Base-by-base conservation (phyloP, 306 rosid species). In the Cucumis sativus region DNA sequence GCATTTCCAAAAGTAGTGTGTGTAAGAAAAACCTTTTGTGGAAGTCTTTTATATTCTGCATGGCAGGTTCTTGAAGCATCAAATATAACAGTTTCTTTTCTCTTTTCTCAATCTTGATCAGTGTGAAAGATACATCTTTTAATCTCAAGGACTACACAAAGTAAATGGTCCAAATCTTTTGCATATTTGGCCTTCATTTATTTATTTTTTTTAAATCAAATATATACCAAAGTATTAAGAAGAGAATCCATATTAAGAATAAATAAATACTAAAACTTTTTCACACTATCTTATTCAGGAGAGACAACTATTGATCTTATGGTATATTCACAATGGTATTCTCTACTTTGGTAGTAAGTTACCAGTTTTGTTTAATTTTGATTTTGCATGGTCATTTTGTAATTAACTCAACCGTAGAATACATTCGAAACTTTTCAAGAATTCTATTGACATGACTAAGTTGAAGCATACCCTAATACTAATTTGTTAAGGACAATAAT, bases 21-120 rank as follows among this genome's bases (percentile, higher is more conserved):
- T 11, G 58, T 16, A 51, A 72, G 76, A 72, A 70, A 14, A 72
- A 16, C 76, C 61, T 70, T 72, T 72, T 72, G 37, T 72, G 76
- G 76, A 71, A 28, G 76, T 71, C 76, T 28, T 71, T 71, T 71
- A 49, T 47, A 45, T 21, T 25, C 8, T 70, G 75, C 57, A 52
- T 52, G 57, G 57, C 72, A 41, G 75, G n/a, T 43, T 23, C 5
- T 49, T 71, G 76, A 72, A 47, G 59, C 41, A 72, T 30, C 45
- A 72, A 72, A 33, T 33, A 33, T 33, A 20, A 21, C 76, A 25
- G 10, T 47, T 70, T 23, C 13, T 70, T 45, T n/a, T 14, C 75
- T 23, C 13, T 70, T 45, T n/a, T 14, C 75, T 17, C 55, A 41
- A 21, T 45, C 75, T 70, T 70, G 58, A 70, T 43, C 57, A 70